Conservation (phyloP, 495 filamentous ascomycete species). For the Durotheca rogersii region DNA sequence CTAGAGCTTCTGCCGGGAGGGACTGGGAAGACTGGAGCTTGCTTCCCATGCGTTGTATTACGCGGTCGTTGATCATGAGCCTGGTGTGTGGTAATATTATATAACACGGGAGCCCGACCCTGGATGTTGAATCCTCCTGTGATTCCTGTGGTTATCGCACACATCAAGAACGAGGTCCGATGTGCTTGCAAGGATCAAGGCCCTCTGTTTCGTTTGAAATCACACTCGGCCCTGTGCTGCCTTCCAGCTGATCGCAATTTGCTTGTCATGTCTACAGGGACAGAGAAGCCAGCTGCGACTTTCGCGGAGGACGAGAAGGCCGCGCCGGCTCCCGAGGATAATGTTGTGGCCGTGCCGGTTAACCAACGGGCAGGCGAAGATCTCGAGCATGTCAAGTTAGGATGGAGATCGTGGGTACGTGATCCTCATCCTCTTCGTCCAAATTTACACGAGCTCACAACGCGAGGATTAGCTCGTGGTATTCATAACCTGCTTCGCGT, state of each 20-base stretch:
- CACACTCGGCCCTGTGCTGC: background rate
- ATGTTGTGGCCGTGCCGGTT: conserved; percentile 33
- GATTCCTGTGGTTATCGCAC: no score
- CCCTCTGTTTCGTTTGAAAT: background rate
- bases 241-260: background rate
- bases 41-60: no score
- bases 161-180: no score
- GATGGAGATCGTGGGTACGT: conserved; percentile 44
- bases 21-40: no score
- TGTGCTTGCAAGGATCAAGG: no score
- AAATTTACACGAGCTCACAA: conserved; percentile 6
- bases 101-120: no score
- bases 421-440: background rate
- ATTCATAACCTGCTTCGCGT: conserved; percentile 44
- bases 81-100: no score
- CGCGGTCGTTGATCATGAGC: no score
- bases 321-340: background rate
- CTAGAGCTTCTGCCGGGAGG: no score
- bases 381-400: conserved; percentile 31
- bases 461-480: conserved; percentile 33
- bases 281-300: conserved; percentile 10
- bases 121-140: no score
- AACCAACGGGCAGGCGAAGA: conserved; percentile 35
- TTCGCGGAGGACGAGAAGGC: conserved; percentile 11
- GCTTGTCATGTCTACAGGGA: conserved; percentile 16